Evolutionary conservation across 345 rosid genomes (phyloP).

Genomic region (Bruguiera sexangula): DNA sequence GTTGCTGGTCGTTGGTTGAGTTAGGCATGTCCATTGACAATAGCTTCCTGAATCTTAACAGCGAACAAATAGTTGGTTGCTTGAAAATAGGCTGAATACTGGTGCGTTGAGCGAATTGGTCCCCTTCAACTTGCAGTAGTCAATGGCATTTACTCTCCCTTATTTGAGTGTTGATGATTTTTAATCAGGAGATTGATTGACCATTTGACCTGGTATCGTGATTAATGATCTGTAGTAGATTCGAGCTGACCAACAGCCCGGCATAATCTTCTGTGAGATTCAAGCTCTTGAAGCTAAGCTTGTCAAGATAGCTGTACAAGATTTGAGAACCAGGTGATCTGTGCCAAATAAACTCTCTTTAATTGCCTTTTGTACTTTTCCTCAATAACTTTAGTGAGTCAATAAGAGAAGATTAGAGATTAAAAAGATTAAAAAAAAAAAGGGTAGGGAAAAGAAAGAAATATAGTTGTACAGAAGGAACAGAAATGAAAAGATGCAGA

Average conservation of each 20-base stretch:
- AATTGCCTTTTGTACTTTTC: too few species aligned
- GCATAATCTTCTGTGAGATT: too few species aligned
- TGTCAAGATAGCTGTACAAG: too few species aligned
- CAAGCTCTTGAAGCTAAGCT: too few species aligned
- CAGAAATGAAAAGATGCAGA: not conserved
- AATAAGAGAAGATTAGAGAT: too few species aligned
- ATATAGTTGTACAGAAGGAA: not conserved
- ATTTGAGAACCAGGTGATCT: too few species aligned
- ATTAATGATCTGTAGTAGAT: too few species aligned
- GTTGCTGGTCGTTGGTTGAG: slow-evolving; percentile 27
- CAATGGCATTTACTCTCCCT: slow-evolving; percentile 1
- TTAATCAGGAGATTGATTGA: not conserved
- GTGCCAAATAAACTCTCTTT: too few species aligned
- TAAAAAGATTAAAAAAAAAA: not conserved
- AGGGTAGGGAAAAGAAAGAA: not conserved
- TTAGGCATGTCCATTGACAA: slow-evolving; percentile 19
- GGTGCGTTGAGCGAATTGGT: not conserved
- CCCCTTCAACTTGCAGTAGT: slow-evolving; percentile 6
- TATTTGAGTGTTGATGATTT: not conserved
- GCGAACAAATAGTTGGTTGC: slow-evolving; percentile 6
- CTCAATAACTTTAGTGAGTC: too few species aligned
- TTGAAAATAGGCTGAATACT: not conserved
- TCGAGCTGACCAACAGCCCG: too few species aligned
- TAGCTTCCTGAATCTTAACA: slow-evolving; percentile 13
- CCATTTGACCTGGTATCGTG: not conserved